These are phyloP conservation scores for Mycena albidolilacea DNA, from an alignment of 768 basidiomycete species.

Conservation along the genomic window DNA sequence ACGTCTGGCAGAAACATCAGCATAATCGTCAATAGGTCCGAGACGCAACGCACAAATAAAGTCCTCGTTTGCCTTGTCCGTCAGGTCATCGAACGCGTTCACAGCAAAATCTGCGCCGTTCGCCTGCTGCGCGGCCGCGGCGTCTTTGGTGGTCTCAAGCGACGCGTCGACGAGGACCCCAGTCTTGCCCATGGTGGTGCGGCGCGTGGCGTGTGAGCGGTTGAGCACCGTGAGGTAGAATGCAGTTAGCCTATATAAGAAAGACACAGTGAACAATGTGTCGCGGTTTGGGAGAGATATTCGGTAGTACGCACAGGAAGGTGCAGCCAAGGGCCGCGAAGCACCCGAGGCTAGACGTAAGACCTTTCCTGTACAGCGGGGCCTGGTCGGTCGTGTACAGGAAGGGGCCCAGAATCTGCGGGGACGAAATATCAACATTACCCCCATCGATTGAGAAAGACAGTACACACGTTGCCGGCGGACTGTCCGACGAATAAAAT, in stretches of 20 bases:
- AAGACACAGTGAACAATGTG: background rate
- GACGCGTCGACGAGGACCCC: constrained; percentile 36
- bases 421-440: background rate
- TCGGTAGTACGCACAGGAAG: constrained; percentile 10
- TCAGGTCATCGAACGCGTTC: constrained; percentile 39
- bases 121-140: constrained; percentile 34
- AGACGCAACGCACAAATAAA: constrained; percentile 35
- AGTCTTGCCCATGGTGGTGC: constrained; percentile 25
- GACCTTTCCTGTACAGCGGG: constrained; percentile 34
- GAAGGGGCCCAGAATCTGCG: constrained; percentile 39
- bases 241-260: constrained; percentile 13
- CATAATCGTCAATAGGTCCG: background rate
- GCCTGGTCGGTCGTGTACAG: constrained; percentile 40
- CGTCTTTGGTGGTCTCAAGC: constrained; percentile 35
- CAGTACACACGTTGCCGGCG: constrained; percentile 49
- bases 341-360: constrained; percentile 35
- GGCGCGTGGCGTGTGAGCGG: constrained; percentile 28
- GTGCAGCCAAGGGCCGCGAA: constrained; percentile 27
- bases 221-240: constrained; percentile 32
- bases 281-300: background rate
- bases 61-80: constrained; percentile 36
- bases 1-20: constrained; percentile 21
- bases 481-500: constrained; percentile 54
- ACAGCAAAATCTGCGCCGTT: constrained; percentile 32
- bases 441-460: background rate